Conservation (phyloP, 768 basidiomycete species). For the Rhodotorula graminis region DNA sequence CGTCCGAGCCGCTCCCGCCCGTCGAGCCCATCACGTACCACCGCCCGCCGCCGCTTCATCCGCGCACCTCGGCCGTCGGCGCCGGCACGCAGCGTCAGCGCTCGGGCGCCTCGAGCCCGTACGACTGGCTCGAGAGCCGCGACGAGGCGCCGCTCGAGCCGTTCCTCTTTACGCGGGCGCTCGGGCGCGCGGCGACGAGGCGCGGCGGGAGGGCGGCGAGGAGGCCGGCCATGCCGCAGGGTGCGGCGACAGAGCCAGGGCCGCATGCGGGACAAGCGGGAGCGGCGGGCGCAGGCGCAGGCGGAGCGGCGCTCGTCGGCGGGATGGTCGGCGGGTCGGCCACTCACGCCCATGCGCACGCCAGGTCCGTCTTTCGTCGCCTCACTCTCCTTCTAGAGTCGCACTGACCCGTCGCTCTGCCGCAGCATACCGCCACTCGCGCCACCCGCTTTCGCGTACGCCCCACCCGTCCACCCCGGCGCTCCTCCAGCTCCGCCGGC, state of each 20-base stretch:
- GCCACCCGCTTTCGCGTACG: background rate
- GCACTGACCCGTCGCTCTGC: no score
- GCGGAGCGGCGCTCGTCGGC: background rate
- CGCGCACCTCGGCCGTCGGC: background rate
- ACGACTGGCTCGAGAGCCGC: conserved; percentile 26
- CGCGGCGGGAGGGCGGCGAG: background rate
- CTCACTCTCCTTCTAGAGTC: no score
- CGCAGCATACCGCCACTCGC: background rate
- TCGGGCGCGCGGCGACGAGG: conserved; percentile 6
- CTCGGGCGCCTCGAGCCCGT: background rate
- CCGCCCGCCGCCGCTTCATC: conserved; percentile 13
- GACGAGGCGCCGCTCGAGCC: conserved; percentile 14
- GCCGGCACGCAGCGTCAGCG: background rate
- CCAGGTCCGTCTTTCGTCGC: no score
- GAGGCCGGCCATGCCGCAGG: background rate
- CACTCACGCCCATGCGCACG: no score
- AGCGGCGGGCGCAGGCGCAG: background rate
- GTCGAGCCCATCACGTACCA: conserved; percentile 31
- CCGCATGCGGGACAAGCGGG: background rate
- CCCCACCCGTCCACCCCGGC: background rate
- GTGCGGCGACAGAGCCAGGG: background rate
- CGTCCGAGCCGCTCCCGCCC: conserved; percentile 1
- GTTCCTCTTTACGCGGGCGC: conserved; percentile 11
- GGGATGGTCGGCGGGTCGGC: background rate
- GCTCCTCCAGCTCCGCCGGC: no score